Conservation (phyloP, 306 rosid species). For the Senna tora region DNA sequence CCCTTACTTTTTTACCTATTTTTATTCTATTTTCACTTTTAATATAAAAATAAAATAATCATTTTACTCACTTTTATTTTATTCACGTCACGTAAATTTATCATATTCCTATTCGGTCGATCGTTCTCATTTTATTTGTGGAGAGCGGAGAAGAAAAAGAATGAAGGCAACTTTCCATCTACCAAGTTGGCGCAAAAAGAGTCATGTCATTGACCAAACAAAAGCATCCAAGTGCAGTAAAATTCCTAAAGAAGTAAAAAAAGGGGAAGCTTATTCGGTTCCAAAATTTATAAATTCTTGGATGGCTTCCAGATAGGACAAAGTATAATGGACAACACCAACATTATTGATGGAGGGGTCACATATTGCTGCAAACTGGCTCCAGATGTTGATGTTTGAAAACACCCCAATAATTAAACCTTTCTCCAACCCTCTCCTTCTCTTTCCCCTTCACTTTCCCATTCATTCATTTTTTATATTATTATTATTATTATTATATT, state of each 20-base stretch:
- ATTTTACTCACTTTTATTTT: no score
- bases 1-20: no score
- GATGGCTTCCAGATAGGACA: slow-evolving; percentile 40
- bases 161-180: slow-evolving; percentile 17
- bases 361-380: slow-evolving; percentile 42
- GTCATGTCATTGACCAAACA: slow-evolving; percentile 36
- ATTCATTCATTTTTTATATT: no score
- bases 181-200: slow-evolving; percentile 9
- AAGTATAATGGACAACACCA: slow-evolving; percentile 37
- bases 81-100: no score
- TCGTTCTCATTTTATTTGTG: no score
- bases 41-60: no score
- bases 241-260: slow-evolving; percentile 31
- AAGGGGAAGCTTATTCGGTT: neutral
- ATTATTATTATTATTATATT: no score
- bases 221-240: slow-evolving; percentile 31
- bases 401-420: slow-evolving; percentile 17
- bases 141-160: neutral
- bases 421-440: slow-evolving; percentile 5
- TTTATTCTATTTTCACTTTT: no score
- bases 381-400: slow-evolving; percentile 46
- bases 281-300: neutral
- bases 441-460: slow-evolving; percentile 1
- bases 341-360: slow-evolving; percentile 43
- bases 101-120: no score